Evolutionary conservation across 805 yeast species (phyloP).

Genomic region (Yueomyces sp.): DNA sequence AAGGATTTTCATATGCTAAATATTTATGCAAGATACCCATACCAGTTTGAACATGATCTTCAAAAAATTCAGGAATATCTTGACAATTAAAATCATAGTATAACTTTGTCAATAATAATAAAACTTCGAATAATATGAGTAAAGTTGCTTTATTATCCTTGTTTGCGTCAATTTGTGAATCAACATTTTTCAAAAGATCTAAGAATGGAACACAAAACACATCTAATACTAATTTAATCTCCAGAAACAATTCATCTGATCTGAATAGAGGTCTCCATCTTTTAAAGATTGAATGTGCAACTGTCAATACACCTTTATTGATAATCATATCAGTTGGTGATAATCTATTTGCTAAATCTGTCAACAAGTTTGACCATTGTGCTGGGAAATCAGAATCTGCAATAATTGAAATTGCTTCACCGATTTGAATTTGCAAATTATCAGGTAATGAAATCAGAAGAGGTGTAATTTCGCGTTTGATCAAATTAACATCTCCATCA

Average conservation of each 20-base stretch:
- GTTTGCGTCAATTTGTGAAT: constrained; percentile 35
- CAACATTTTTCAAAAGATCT: constrained; percentile 52
- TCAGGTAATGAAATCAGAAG: constrained; percentile 75
- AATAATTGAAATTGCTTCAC: constrained; percentile 82
- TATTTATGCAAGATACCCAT: constrained; percentile 79
- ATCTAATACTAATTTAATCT: constrained; percentile 74
- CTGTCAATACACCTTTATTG: constrained; percentile 76
- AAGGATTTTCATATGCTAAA: constrained; percentile 42
- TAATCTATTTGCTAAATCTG: constrained; percentile 56
- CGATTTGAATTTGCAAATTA: constrained; percentile 79
- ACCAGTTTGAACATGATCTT: constrained; percentile 67
- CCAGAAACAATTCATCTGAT: constrained; percentile 78
- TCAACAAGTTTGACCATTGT: constrained; percentile 68
- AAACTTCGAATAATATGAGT: constrained; percentile 48
- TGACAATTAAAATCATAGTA: constrained; percentile 93
- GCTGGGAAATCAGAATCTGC: constrained; percentile 96
- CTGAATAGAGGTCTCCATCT: constrained; percentile 94
- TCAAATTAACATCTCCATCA: constrained; percentile 43
- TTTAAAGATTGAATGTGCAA: constrained; percentile 90
- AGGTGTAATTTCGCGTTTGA: constrained; percentile 69
- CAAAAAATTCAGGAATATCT: constrained; percentile 96
- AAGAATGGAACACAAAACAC: constrained; percentile 75
- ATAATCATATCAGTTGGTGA: constrained; percentile 51
- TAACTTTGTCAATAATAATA: constrained; percentile 61
- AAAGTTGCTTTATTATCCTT: constrained; percentile 35